These are phyloP conservation scores for Schwanniomyces occidentalis DNA, from an alignment of 805 yeast genomes.

Conservation along the genomic window DNA sequence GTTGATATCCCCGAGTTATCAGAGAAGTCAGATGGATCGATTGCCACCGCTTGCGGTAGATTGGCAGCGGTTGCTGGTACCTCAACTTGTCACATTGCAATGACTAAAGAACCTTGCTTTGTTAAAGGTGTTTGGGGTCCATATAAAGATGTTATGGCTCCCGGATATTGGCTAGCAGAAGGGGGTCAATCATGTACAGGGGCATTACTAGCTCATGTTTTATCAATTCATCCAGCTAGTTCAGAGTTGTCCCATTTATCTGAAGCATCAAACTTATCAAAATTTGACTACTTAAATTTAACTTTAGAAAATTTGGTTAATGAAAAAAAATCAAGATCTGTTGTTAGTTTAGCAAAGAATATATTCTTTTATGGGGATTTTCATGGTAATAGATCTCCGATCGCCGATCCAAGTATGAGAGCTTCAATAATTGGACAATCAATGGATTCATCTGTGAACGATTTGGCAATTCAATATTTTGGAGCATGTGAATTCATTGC, in stretches of 20 bases:
- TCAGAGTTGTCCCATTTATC: conserved; percentile 67
- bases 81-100: conserved; percentile 91
- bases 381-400: conserved; percentile 97
- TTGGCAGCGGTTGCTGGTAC: conserved; percentile 99
- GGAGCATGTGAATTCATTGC: conserved; percentile 98
- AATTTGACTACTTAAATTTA: conserved; percentile 81
- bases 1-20: conserved; percentile 59
- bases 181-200: conserved; percentile 99
- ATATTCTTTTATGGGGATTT: conserved; percentile 93
- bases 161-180: conserved; percentile 91
- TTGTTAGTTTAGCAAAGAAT: conserved; percentile 79
- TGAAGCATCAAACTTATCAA: conserved; percentile 66
- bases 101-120: conserved; percentile 81
- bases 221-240: conserved; percentile 87
- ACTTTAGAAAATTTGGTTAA: conserved; percentile 65
- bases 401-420: conserved; percentile 91
- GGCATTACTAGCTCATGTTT: conserved; percentile 83
- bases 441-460: conserved; percentile 85
- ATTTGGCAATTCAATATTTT: conserved; percentile 79
- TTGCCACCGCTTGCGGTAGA: conserved; percentile 72
- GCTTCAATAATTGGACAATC: conserved; percentile 91
- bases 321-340: conserved; percentile 62
- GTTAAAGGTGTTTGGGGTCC: conserved; percentile 99
- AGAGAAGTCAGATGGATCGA: conserved; percentile 47
- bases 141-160: conserved; percentile 88